Evolutionary conservation across 2,329 filamentous ascomycete genomes (phyloP).

Genomic region (Ophiosphaerella narmari): DNA sequence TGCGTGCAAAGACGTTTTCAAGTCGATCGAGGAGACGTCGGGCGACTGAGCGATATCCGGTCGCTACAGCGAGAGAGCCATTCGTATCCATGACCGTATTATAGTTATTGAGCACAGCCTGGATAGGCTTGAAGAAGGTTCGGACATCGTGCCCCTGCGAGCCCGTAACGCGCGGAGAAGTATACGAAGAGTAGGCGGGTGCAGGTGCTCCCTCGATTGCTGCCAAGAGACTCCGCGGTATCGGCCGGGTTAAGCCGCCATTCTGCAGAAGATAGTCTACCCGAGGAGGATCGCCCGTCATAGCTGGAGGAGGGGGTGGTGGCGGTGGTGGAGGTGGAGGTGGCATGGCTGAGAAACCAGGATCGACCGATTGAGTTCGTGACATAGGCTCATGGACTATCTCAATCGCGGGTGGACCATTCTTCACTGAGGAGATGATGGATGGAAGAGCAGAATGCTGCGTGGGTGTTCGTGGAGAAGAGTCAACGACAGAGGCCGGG

Average conservation of each 20-base stretch:
- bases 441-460: slow-evolving; percentile 46
- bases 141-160: slow-evolving; percentile 62
- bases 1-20: slow-evolving; percentile 91
- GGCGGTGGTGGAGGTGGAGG: slow-evolving; percentile 55
- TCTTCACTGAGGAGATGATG: slow-evolving; percentile 36
- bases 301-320: slow-evolving; percentile 74
- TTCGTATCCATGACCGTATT: slow-evolving; percentile 78
- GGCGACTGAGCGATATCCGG: slow-evolving; percentile 93
- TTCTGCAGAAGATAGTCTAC: slow-evolving; percentile 93
- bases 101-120: slow-evolving; percentile 84
- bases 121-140: slow-evolving; percentile 80
- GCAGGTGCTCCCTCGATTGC: slow-evolving; percentile 62
- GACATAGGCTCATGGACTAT: slow-evolving; percentile 50
- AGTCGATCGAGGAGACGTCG: slow-evolving; percentile 85
- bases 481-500: slow-evolving; percentile 49
- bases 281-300: slow-evolving; percentile 70
- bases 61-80: slow-evolving; percentile 91
- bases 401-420: slow-evolving; percentile 48
- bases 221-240: slow-evolving; percentile 75
- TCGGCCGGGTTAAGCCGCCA: slow-evolving; percentile 73
- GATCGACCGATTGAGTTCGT: slow-evolving; percentile 39
- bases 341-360: slow-evolving; percentile 53
- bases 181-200: slow-evolving; percentile 63
- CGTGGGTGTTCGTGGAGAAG: slow-evolving; percentile 53
- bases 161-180: slow-evolving; percentile 56